A percentile compares a stretch with the other conserved stretches of the same genome.
Conservation (phyloP, 1,284 basidiomycete genomes). For the Moniliella sp. region DNA sequence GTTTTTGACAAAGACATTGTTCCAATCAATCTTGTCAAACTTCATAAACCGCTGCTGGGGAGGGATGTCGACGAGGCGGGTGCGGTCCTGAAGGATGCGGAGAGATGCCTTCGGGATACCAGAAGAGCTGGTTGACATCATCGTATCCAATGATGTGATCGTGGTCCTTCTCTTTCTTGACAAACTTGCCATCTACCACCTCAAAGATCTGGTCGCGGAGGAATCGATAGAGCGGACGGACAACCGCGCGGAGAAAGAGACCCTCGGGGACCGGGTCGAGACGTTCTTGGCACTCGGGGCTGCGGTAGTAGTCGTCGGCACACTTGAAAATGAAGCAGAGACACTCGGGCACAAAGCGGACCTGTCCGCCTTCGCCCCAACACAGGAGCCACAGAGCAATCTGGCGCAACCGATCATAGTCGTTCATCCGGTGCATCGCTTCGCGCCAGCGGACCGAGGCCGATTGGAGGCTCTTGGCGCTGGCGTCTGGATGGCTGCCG, state of each 20-base stretch:
- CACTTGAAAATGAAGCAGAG: slow-evolving; percentile 99
- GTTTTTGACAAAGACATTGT: slow-evolving; percentile 32
- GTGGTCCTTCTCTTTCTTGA: slow-evolving; percentile 70
- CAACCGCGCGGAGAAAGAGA: slow-evolving; percentile 66
- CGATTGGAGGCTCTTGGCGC: slow-evolving; percentile 57
- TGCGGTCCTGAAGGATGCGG: slow-evolving; percentile 66
- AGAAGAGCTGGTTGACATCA: slow-evolving; percentile 96
- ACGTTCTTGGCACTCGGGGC: slow-evolving; percentile 86
- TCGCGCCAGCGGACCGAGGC: slow-evolving; percentile 82
- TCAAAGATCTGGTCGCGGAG: slow-evolving; percentile 95
- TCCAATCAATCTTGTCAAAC: slow-evolving; percentile 35
- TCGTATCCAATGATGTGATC: slow-evolving; percentile 92
- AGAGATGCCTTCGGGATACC: slow-evolving; percentile 96
- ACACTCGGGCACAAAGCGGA: slow-evolving; percentile 92
- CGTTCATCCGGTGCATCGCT: slow-evolving; percentile 95
- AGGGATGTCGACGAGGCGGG: slow-evolving; percentile 39
- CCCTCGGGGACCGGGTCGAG: slow-evolving; percentile 86
- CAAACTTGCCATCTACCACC: slow-evolving; percentile 84
- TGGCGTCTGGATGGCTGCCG: slow-evolving; percentile 41
- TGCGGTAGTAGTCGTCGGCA: slow-evolving; percentile 96
- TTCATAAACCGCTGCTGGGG: slow-evolving; percentile 34
- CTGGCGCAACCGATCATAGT: slow-evolving; percentile 89
- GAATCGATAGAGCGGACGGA: slow-evolving; percentile 90
- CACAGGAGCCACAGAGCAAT: slow-evolving; percentile 84
- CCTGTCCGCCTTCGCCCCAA: slow-evolving; percentile 96